Evolutionary conservation across 768 basidiomycete genomes (phyloP).

Genomic region (Leccinum boreale): DNA sequence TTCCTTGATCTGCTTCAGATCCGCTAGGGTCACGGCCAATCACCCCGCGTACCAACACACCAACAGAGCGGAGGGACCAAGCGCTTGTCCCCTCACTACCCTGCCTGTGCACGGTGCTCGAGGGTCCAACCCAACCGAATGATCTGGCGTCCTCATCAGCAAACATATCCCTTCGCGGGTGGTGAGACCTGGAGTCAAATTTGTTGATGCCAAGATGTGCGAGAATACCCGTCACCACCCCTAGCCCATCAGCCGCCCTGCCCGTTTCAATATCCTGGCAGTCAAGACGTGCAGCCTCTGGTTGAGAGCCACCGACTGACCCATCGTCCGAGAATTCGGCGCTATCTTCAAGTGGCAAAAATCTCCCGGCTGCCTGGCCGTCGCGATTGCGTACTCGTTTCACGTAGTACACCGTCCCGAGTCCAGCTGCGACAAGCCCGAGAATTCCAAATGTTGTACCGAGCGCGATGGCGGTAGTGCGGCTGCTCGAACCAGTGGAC

Average conservation of each 20-base stretch:
- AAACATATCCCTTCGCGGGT: constrained; percentile 64
- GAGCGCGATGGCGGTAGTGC: constrained; percentile 51
- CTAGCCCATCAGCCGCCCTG: background rate
- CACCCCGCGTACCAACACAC: constrained; percentile 26
- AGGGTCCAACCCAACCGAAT: constrained; percentile 30
- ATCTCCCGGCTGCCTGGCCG: constrained; percentile 4
- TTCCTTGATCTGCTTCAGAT: constrained; percentile 15
- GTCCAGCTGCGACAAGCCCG: constrained; percentile 44
- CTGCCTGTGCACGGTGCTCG: constrained; percentile 31
- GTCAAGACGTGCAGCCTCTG: constrained; percentile 2
- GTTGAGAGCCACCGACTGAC: constrained; percentile 3
- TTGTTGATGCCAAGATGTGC: constrained; percentile 22
- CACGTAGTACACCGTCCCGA: constrained; percentile 43
- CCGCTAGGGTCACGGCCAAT: constrained; percentile 29
- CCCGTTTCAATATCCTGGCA: constrained; percentile 2
- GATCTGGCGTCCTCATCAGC: constrained; percentile 70
- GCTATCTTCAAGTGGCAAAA: constrained; percentile 20
- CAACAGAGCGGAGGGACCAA: constrained; percentile 51
- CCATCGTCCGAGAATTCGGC: constrained; percentile 14
- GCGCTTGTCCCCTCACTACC: constrained; percentile 42
- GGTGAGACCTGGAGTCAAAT: constrained; percentile 2
- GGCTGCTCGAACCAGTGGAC: constrained; percentile 18
- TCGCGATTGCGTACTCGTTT: constrained; percentile 29
- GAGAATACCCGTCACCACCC: constrained; percentile 19
- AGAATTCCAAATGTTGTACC: constrained; percentile 61